Conservation (phyloP, 768 basidiomycete genomes). For the Podaxis mareebaensis region DNA sequence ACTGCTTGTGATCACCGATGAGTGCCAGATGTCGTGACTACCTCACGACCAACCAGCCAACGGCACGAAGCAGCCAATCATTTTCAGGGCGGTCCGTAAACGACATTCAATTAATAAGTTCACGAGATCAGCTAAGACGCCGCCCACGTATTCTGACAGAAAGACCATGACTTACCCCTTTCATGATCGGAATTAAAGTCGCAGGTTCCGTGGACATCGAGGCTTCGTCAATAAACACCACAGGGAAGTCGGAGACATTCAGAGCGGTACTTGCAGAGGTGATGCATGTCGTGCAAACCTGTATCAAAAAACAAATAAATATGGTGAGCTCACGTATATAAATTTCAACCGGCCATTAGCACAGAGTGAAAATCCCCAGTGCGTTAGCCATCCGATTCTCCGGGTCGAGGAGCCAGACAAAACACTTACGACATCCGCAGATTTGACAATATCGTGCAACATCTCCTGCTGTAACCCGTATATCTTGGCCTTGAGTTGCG, state of each 20-base stretch:
- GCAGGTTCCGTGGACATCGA: slow-evolving; percentile 96
- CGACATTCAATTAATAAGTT: not conserved
- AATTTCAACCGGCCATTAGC: not conserved
- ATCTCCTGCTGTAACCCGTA: slow-evolving; percentile 64
- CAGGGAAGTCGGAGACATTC: slow-evolving; percentile 81
- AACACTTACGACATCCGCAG: slow-evolving; percentile 71
- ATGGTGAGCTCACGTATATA: not conserved
- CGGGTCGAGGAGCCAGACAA: slow-evolving; percentile 6
- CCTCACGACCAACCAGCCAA: slow-evolving; percentile 16
- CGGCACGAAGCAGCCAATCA: not conserved
- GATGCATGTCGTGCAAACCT: slow-evolving; percentile 90
- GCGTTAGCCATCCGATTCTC: not conserved
- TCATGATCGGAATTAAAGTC: slow-evolving; percentile 89
- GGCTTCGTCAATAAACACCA: slow-evolving; percentile 94
- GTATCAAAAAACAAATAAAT: slow-evolving; percentile 10
- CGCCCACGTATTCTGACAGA: not conserved
- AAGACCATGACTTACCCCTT: slow-evolving; percentile 65
- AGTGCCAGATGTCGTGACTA: slow-evolving; percentile 83
- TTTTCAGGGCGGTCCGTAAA: not conserved
- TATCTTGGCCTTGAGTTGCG: slow-evolving; percentile 38
- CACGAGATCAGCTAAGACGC: slow-evolving; percentile 3
- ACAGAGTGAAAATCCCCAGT: not conserved
- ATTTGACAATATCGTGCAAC: slow-evolving; percentile 58
- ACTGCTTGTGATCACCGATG: slow-evolving; percentile 97
- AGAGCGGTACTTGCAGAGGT: slow-evolving; percentile 68